Conservation (phyloP, 345 rosid genomes). For the thale cress (Arabidopsis thaliana) region DNA sequence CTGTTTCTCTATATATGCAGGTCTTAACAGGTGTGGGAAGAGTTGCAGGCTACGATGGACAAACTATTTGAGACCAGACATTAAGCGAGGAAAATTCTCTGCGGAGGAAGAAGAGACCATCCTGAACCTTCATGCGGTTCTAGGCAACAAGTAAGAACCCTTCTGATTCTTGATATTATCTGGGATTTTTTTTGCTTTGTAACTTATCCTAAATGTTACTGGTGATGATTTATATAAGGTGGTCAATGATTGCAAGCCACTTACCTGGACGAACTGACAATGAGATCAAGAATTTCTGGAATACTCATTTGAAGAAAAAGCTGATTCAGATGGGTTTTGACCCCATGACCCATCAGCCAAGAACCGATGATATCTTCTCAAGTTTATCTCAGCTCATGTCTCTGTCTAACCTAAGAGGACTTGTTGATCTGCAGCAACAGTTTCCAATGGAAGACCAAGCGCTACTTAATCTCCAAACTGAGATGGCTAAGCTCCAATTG, state of each 20-base stretch:
- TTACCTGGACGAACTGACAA: conserved; percentile 85
- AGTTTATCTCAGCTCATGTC: conserved; percentile 47
- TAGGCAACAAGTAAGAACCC: conserved; percentile 73
- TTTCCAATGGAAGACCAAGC: conserved; percentile 38
- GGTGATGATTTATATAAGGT: conserved; percentile 48
- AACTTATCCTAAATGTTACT: neutral
- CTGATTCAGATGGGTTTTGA: conserved; percentile 86
- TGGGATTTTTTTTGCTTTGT: neutral
- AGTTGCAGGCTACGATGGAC: conserved; percentile 89
- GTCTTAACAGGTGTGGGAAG: conserved; percentile 85
- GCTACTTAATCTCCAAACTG: conserved; percentile 37
- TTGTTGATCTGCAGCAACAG: conserved; percentile 39
- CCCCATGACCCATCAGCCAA: conserved; percentile 77
- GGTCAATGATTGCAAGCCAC: conserved; percentile 78
- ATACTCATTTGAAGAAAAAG: conserved; percentile 82
- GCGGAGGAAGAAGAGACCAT: conserved; percentile 77
- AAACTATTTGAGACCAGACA: conserved; percentile 83
- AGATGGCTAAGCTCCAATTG: conserved; percentile 41
- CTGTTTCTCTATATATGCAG: conserved; percentile 34
- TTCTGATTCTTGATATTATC: conserved; percentile 1
- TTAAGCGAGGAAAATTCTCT: conserved; percentile 81
- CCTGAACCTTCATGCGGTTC: conserved; percentile 69
- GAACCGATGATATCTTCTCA: conserved; percentile 52
- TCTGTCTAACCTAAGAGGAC: conserved; percentile 42
- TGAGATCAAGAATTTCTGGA: conserved; percentile 85